Percentiles rank a stretch among this genome's conserved stretches.
Conservation (phyloP, 2,329 filamentous ascomycete species). For the Alternaria hordeiaustralica region DNA sequence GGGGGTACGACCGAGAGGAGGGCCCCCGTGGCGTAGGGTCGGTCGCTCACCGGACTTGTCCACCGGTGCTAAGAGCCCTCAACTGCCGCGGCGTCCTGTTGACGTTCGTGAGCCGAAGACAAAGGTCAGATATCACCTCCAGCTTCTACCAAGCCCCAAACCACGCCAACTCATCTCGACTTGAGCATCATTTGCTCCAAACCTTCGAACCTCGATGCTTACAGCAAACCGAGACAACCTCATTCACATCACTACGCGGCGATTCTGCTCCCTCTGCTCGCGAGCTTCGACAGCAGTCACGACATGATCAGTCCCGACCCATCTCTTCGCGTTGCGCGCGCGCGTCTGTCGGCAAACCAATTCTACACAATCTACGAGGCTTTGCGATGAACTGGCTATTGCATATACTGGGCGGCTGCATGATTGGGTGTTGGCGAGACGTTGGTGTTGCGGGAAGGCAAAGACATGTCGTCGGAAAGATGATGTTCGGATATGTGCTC, state of each 20-base stretch:
- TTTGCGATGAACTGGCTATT: neutral
- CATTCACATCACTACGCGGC: neutral
- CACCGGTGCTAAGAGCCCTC: constrained; percentile 15
- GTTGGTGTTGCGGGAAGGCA: neutral
- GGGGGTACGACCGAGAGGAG: constrained; percentile 11
- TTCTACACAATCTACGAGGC: neutral
- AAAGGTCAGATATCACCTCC: neutral
- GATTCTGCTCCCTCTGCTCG: neutral
- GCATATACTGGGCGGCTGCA: neutral
- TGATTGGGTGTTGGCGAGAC: neutral
- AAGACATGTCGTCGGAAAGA: neutral
- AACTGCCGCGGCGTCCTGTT: neutral
- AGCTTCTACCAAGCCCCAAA: neutral
- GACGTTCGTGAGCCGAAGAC: neutral
- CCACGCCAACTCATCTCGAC: neutral
- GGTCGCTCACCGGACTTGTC: constrained; percentile 3
- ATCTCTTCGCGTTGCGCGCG: neutral
- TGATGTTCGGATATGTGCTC: neutral
- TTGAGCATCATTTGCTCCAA: neutral
- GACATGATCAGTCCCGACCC: neutral
- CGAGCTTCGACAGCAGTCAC: neutral
- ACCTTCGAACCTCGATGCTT: neutral
- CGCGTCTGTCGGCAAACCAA: neutral
- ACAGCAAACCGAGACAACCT: neutral
- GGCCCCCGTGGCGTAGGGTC: constrained; percentile 14